phyloP scores from a whole-genome alignment of 2,329 filamentous ascomycete genomes.

The Neonectria coccinea region DNA sequence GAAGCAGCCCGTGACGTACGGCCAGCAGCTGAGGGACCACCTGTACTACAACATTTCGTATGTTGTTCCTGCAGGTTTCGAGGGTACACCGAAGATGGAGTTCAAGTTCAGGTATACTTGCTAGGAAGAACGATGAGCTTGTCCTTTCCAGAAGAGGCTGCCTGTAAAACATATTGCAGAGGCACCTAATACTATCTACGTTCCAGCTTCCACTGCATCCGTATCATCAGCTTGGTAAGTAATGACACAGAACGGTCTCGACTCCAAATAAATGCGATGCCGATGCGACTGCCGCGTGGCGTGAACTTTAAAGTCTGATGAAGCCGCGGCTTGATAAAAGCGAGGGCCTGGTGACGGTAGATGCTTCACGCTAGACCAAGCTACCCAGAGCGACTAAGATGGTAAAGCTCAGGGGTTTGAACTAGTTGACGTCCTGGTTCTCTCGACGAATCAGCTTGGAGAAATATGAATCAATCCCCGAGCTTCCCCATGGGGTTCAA shows the following conservation, averaged over 20 bases:
- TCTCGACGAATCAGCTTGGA: neutral
- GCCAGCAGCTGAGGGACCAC: slow-evolving; percentile 53
- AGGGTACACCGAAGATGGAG: slow-evolving; percentile 52
- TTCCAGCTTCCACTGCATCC: neutral
- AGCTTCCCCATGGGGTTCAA: neutral
- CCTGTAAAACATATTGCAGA: too few relatives aligned
- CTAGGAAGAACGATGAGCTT: slow-evolving; percentile 3
- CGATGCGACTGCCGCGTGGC: neutral
- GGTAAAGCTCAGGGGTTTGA: neutral
- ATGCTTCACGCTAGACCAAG: neutral
- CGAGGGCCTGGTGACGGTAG: neutral
- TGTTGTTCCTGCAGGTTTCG: slow-evolving; percentile 54
- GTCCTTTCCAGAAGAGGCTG: too few relatives aligned
- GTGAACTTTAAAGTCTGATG: neutral
- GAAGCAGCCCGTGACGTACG: slow-evolving; percentile 52
- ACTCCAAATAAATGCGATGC: neutral
- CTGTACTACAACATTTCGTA: slow-evolving; percentile 61
- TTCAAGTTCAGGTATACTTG: slow-evolving; percentile 50
- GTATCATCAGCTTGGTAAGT: neutral
- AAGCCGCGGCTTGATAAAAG: neutral
- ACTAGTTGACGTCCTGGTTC: neutral
- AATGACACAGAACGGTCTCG: neutral
- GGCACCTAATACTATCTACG: neutral
- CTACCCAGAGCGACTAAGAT: neutral
- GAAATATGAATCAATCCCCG: neutral